phyloP scores from a whole-genome alignment of 768 basidiomycete genomes.

The Pleurotus giganteus region DNA sequence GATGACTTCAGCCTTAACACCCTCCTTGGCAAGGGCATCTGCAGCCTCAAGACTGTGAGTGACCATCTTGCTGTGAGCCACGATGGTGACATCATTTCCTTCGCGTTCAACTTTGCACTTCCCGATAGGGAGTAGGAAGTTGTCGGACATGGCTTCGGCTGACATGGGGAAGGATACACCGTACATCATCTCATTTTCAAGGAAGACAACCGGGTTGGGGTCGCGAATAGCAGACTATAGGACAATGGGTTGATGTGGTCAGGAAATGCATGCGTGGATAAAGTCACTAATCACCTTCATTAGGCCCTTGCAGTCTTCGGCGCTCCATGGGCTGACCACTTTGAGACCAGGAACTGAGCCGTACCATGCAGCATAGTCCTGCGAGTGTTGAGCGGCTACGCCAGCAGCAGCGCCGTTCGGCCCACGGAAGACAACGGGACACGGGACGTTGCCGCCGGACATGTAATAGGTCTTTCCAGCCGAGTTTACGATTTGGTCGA shows the following conservation, averaged over 20 bases:
- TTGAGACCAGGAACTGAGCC: slow-evolving; percentile 93
- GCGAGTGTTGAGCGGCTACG: slow-evolving; percentile 96
- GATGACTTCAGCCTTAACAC: slow-evolving; percentile 96
- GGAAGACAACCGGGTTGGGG: slow-evolving; percentile 97
- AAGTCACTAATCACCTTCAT: slow-evolving; percentile 65
- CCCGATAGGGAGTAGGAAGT: slow-evolving; percentile 94
- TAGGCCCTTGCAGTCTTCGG: slow-evolving; percentile 99
- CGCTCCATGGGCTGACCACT: slow-evolving; percentile 95
- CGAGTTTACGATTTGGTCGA: slow-evolving; percentile 99
- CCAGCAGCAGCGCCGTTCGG: slow-evolving; percentile 98
- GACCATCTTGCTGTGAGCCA: slow-evolving; percentile 99
- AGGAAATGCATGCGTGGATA: neutral
- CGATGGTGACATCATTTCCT: slow-evolving; percentile 92
- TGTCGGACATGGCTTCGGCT: slow-evolving; percentile 89
- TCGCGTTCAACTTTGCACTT: slow-evolving; percentile 95
- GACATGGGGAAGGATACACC: slow-evolving; percentile 98
- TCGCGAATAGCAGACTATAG: slow-evolving; percentile 91
- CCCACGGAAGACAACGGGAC: slow-evolving; percentile 98
- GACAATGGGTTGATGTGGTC: neutral
- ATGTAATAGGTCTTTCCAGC: slow-evolving; percentile 99
- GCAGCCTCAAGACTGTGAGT: slow-evolving; percentile 94
- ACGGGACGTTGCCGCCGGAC: slow-evolving; percentile 98
- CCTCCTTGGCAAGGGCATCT: slow-evolving; percentile 90
- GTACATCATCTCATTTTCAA: slow-evolving; percentile 99
- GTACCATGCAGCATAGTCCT: slow-evolving; percentile 97